Percentiles rank a stretch among this genome's conserved stretches.
phyloP scores from a whole-genome alignment of 2,329 filamentous ascomycete genomes.

The Rhinocladiella mackenziei region DNA sequence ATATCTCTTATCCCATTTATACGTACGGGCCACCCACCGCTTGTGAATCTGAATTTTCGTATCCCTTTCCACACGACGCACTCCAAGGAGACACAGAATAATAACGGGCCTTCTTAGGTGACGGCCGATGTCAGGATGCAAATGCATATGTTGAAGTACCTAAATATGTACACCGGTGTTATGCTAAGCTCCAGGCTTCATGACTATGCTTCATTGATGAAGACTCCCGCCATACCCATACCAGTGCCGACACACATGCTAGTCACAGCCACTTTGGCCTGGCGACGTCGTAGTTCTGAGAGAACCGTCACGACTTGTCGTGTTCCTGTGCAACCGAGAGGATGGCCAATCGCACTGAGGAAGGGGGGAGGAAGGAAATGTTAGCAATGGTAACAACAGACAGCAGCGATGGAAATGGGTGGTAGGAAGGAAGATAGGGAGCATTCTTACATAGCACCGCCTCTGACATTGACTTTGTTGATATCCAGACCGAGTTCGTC shows the following conservation, averaged over 20 bases:
- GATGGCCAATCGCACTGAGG: constrained; percentile 86
- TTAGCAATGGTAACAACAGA: background rate
- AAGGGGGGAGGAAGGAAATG: constrained; percentile 88
- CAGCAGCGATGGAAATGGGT: background rate
- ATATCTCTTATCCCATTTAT: too few species aligned
- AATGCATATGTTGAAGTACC: too few species aligned
- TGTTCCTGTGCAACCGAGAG: constrained; percentile 88
- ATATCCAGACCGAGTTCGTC: constrained; percentile 77
- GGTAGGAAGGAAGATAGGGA: background rate
- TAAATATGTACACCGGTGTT: too few species aligned
- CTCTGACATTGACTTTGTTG: constrained; percentile 95
- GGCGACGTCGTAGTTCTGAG: constrained; percentile 79
- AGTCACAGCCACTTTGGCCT: constrained; percentile 81
- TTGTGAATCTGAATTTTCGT: too few species aligned
- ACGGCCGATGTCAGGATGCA: too few species aligned
- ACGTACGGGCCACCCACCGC: too few species aligned
- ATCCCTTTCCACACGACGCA: too few species aligned
- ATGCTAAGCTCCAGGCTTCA: too few species aligned
- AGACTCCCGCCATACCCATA: constrained; percentile 82
- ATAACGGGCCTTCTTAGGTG: too few species aligned
- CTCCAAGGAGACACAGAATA: too few species aligned
- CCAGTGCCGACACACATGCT: constrained; percentile 92
- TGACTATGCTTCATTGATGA: constrained; percentile 64
- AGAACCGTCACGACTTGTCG: constrained; percentile 89
- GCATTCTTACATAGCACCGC: constrained; percentile 65